Base-by-base conservation (phyloP, 192 early-diverging fungal species). In the Funneliformis mosseae region DNA sequence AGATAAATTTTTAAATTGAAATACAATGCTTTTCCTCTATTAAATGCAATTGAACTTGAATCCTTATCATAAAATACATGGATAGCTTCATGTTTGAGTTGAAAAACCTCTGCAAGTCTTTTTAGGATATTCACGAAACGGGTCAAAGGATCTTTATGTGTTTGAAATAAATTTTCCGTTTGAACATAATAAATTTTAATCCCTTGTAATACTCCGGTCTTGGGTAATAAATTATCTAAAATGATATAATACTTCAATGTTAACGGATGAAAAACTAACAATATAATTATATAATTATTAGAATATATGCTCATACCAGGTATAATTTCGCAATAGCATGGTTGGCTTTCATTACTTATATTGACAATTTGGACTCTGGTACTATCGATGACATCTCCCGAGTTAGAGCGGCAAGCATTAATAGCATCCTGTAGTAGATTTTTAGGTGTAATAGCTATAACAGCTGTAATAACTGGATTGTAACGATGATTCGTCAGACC, bases 1-100 rank as follows among this genome's bases (percentile, higher is more conserved):
- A 93, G 80, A 82, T 92, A 97, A 83, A 87, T 96, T 16, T 95
- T 81, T 55, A 92, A 80, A 64, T 97, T 97, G 83, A 97, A 95
- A 78, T 96, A 97, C 45, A 97, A 83, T 11, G 90, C 84, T 0
- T 90, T 86, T 45, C 87, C 89, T 4, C 92, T 87, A 76, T 97
- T 95, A 78, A 97, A 96, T 4, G 95, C 95, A 82, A 97, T 91
- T 1, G 93, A 88, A 0, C 85, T 75, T 3, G 93, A 94, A 41
- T 87, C 81, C 2, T 77, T 74, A 84, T 97, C 95, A 81, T 88
- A 96, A 72, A 91, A 97, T 16, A 97, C 87, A 73, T 96, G 94
- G 28, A 97, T 80, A 0, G 89, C 85, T 27, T 83, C 76, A 0
- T 80, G 66, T 8, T 81, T 74, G 1, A 97, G 55, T n/a, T 86